phyloP scores from a whole-genome alignment of 257 asterid genomes.

The Parsonsia alboflavescens region DNA sequence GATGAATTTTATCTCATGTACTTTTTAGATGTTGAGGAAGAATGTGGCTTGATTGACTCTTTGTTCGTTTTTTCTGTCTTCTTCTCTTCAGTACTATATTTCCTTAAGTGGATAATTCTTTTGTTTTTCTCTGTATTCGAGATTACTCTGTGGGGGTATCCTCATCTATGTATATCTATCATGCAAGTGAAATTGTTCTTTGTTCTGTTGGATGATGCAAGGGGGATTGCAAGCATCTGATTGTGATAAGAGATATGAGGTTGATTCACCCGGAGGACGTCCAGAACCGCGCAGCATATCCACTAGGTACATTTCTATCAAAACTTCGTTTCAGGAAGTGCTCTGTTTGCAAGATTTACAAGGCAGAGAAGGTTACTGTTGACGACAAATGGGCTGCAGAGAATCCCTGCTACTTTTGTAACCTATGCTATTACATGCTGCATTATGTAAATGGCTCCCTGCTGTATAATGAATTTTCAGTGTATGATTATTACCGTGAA shows the following conservation, averaged over 20 bases:
- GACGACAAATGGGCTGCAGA: slow-evolving; percentile 82
- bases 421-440: slow-evolving; percentile 84
- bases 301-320: slow-evolving; percentile 41
- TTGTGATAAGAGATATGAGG: slow-evolving; percentile 79
- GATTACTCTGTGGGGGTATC: background rate
- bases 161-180: background rate
- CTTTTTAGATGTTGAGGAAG: background rate
- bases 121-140: background rate
- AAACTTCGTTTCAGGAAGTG: slow-evolving; percentile 61
- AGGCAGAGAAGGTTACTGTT: slow-evolving; percentile 68
- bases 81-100: background rate
- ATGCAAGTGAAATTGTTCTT: background rate
- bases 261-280: slow-evolving; percentile 76
- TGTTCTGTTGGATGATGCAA: background rate
- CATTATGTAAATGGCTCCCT: slow-evolving; percentile 68
- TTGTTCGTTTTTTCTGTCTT: background rate
- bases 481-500: slow-evolving; percentile 66
- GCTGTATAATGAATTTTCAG: slow-evolving; percentile 64
- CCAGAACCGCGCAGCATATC: slow-evolving; percentile 74
- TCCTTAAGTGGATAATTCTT: background rate
- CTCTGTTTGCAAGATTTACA: slow-evolving; percentile 72
- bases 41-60: background rate
- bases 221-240: slow-evolving; percentile 85
- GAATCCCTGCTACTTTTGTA: slow-evolving; percentile 87
- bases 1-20: no score